Evolutionary conservation across 1,284 basidiomycete genomes (phyloP).

Genomic region (Ceratobasidium sp.): DNA sequence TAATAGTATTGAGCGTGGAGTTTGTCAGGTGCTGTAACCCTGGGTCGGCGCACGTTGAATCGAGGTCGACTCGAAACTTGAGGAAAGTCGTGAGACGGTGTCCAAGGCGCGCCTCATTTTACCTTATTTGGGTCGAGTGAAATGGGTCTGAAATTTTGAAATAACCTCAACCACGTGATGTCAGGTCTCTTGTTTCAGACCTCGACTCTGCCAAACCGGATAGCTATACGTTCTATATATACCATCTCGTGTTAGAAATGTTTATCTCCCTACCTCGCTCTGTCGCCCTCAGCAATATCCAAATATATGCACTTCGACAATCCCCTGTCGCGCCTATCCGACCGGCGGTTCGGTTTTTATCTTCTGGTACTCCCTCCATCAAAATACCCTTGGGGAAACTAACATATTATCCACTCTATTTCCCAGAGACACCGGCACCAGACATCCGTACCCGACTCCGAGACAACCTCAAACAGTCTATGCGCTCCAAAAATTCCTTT

Average conservation of each 20-base stretch:
- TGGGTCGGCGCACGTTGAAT: too few species aligned
- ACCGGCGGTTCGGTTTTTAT: not conserved
- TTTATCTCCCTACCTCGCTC: not conserved
- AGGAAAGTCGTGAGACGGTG: too few species aligned
- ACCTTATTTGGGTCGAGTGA: not conserved
- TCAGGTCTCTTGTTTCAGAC: not conserved
- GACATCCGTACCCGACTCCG: conserved; percentile 46
- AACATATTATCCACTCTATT: not conserved
- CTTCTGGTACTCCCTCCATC: not conserved
- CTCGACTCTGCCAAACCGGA: not conserved
- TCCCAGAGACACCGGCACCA: not conserved
- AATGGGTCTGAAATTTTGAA: not conserved
- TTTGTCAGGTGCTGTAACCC: too few species aligned
- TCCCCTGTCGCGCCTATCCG: not conserved
- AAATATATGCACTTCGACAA: not conserved
- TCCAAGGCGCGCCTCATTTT: not conserved
- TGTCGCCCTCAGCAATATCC: not conserved
- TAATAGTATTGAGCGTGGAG: too few species aligned
- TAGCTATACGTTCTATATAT: not conserved
- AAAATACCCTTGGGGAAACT: not conserved
- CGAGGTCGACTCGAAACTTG: too few species aligned
- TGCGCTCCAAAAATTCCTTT: conserved; percentile 49
- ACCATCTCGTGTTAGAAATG: not conserved
- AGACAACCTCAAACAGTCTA: conserved; percentile 48
- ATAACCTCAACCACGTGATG: not conserved